phyloP scores from a whole-genome alignment of 176 grass and related monocot genomes.

The Oryza coarctata region DNA sequence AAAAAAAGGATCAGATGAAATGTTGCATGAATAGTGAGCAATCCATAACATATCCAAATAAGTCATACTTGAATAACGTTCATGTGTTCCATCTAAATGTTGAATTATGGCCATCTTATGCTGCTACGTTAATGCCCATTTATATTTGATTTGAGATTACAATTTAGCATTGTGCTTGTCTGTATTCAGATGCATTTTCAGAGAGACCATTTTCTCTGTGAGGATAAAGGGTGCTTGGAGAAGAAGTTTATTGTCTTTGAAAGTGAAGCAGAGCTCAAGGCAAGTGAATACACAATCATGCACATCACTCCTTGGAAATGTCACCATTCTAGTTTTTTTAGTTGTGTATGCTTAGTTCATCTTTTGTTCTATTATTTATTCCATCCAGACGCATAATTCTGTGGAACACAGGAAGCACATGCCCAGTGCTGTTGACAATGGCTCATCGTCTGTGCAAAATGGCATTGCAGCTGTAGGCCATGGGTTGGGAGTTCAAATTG shows the following conservation, averaged over 20 bases:
- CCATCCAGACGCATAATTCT: slow-evolving; percentile 66
- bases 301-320: background rate
- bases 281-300: slow-evolving; percentile 21
- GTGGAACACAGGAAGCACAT: slow-evolving; percentile 54
- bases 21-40: background rate
- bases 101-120: background rate
- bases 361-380: background rate
- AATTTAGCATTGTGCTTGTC: background rate
- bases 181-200: slow-evolving; percentile 59
- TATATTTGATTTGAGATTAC: background rate
- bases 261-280: slow-evolving; percentile 75
- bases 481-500: slow-evolving; percentile 20
- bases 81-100: background rate
- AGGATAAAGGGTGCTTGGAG: slow-evolving; percentile 54
- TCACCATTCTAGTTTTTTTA: background rate
- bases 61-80: slow-evolving; percentile 11
- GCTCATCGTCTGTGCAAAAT: slow-evolving; percentile 23
- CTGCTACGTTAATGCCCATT: background rate
- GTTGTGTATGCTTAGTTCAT: background rate
- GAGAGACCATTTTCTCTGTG: slow-evolving; percentile 67
- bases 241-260: slow-evolving; percentile 78
- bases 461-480: slow-evolving; percentile 35
- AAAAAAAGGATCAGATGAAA: background rate
- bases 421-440: slow-evolving; percentile 39
- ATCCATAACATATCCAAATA: background rate